Evolutionary conservation across 805 yeast genomes (phyloP).

Genomic region (Zygotorulaspora sp.): DNA sequence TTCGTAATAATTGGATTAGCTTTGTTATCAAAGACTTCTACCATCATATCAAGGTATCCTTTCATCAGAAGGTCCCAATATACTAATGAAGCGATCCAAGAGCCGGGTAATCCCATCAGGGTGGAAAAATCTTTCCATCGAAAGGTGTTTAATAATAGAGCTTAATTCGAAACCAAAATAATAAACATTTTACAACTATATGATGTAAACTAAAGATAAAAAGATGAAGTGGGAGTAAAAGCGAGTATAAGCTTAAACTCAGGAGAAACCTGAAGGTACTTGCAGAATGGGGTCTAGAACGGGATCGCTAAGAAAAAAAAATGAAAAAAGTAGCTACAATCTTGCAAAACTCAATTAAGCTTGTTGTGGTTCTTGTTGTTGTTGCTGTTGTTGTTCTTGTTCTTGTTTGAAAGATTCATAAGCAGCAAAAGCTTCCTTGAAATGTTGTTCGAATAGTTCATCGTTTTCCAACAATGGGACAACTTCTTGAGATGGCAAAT

Average conservation of each 20-base stretch:
- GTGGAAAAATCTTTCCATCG: no score
- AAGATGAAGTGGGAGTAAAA: constrained; percentile 3
- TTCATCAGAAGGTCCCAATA: no score
- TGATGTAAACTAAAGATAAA: constrained; percentile 13
- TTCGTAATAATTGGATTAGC: no score
- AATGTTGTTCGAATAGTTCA: constrained; percentile 81
- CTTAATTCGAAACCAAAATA: constrained; percentile 5
- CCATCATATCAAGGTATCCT: no score
- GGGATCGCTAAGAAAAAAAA: constrained; percentile 3
- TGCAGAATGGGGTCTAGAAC: constrained; percentile 2
- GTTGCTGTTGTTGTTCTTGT: constrained; percentile 32
- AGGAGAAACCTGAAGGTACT: not conserved
- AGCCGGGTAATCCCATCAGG: no score
- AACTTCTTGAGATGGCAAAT: constrained; percentile 88
- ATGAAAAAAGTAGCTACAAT: constrained; percentile 2
- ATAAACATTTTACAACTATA: constrained; percentile 13
- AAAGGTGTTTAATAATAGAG: no score
- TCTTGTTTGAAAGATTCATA: constrained; percentile 81
- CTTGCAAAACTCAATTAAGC: not conserved
- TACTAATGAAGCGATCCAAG: no score
- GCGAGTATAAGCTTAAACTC: constrained; percentile 1
- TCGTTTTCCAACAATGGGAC: constrained; percentile 86
- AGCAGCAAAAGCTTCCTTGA: constrained; percentile 91
- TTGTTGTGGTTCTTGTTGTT: constrained; percentile 9
- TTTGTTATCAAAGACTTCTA: no score